Conservation (phyloP, 257 asterid genomes). For the Salvia miltiorrhiza region DNA sequence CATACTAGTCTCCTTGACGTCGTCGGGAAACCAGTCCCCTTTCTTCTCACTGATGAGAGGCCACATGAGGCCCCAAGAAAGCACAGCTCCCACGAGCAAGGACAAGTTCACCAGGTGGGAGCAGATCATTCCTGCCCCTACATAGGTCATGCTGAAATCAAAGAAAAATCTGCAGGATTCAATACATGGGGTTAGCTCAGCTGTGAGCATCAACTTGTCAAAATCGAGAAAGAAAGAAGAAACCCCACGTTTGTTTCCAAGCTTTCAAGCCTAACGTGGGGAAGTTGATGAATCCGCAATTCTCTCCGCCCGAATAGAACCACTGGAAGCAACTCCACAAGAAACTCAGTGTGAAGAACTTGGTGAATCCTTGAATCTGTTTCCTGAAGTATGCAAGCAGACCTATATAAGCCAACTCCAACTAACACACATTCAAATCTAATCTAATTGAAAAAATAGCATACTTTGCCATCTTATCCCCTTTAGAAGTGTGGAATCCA, state of each 20-base stretch:
- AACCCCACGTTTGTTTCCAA: slow-evolving; percentile 56
- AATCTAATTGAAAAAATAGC: neutral
- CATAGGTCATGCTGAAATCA: slow-evolving; percentile 66
- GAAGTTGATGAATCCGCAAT: slow-evolving; percentile 69
- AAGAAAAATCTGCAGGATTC: slow-evolving; percentile 65
- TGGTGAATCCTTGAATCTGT: slow-evolving; percentile 75
- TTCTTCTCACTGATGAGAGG: slow-evolving; percentile 48
- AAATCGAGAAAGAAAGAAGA: neutral
- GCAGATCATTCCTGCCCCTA: slow-evolving; percentile 84
- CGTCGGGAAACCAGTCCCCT: slow-evolving; percentile 58
- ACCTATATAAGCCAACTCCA: neutral
- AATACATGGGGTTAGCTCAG: slow-evolving; percentile 12
- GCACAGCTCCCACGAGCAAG: slow-evolving; percentile 61
- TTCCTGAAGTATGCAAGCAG: slow-evolving; percentile 41
- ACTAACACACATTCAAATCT: too few relatives aligned
- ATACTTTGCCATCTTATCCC: slow-evolving; percentile 64
- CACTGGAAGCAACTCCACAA: slow-evolving; percentile 87
- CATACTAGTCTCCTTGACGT: slow-evolving; percentile 56
- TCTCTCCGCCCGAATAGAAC: slow-evolving; percentile 78
- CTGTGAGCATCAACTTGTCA: neutral
- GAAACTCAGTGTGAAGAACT: slow-evolving; percentile 72
- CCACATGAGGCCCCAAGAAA: slow-evolving; percentile 81
- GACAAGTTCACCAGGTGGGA: slow-evolving; percentile 67
- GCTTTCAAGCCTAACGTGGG: slow-evolving; percentile 88
- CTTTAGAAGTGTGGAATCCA: slow-evolving; percentile 66